Percentiles rank a stretch among this genome's conserved stretches.
These are phyloP conservation scores for Boletus pseudopeckii DNA, from an alignment of 768 basidiomycete genomes.

Conservation along the genomic window DNA sequence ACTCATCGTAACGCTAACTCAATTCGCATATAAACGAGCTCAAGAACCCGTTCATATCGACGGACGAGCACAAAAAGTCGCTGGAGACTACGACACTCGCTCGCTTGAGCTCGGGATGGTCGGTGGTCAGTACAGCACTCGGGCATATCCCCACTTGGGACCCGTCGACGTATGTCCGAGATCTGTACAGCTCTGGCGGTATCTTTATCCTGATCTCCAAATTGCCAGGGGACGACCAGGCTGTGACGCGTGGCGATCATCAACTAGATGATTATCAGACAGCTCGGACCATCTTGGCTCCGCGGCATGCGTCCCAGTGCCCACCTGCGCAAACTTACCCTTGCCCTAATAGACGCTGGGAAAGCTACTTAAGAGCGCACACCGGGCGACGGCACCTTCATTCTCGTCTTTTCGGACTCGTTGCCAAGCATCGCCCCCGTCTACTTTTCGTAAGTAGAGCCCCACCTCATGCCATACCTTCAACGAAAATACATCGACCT, in stretches of 20 bases:
- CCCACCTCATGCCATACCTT: constrained; percentile 4
- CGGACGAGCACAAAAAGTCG: too few species aligned
- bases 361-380: neutral
- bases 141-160: neutral
- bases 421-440: neutral
- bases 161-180: too few species aligned
- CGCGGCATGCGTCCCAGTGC: neutral
- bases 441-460: neutral
- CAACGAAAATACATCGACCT: constrained; percentile 37
- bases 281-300: neutral
- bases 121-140: neutral
- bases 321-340: neutral
- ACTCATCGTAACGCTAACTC: neutral
- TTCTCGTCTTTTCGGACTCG: neutral
- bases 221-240: neutral
- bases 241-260: neutral
- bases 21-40: neutral
- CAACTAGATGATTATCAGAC: neutral
- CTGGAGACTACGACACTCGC: too few species aligned
- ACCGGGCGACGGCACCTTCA: neutral
- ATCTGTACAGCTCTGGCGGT: too few species aligned
- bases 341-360: constrained; percentile 3
- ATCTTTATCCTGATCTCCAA: too few species aligned
- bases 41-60: too few species aligned
- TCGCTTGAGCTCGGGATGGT: too few species aligned